These are phyloP conservation scores for Furcasterigmium furcatum DNA, from an alignment of 2,329 filamentous ascomycete species.

Conservation along the genomic window DNA sequence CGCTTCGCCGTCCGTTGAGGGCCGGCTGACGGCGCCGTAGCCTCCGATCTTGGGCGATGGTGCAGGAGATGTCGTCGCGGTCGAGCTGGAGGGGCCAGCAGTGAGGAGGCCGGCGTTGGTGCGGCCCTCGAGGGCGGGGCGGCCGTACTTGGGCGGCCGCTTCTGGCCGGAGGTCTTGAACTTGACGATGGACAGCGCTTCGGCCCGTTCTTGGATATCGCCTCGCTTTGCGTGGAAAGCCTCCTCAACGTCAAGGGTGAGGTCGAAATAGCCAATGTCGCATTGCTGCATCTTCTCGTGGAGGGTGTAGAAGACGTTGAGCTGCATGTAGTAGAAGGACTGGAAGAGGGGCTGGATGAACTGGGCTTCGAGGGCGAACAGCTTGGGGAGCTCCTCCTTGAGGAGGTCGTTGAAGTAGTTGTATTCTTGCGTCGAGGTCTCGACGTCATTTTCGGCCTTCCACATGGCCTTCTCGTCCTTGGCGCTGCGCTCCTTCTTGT, in stretches of 20 bases:
- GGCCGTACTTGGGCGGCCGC: slow-evolving; percentile 55
- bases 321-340: slow-evolving; percentile 99
- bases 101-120: slow-evolving; percentile 51
- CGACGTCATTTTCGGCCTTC: slow-evolving; percentile 89
- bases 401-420: slow-evolving; percentile 97
- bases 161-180: slow-evolving; percentile 84
- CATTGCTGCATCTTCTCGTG: slow-evolving; percentile 97
- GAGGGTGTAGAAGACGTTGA: slow-evolving; percentile 98
- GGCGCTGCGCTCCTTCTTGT: slow-evolving; percentile 93
- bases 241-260: slow-evolving; percentile 86
- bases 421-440: slow-evolving; percentile 90
- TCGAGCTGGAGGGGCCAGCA: slow-evolving; percentile 37
- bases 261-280: slow-evolving; percentile 96
- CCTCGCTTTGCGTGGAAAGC: slow-evolving; percentile 88
- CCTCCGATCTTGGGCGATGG: slow-evolving; percentile 24
- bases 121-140: slow-evolving; percentile 46
- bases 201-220: slow-evolving; percentile 80
- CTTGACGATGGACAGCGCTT: slow-evolving; percentile 79
- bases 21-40: slow-evolving; percentile 32
- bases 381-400: slow-evolving; percentile 90
- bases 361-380: slow-evolving; percentile 85
- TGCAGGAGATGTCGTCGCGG: slow-evolving; percentile 8
- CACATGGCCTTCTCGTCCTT: slow-evolving; percentile 98
- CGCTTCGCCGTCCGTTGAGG: slow-evolving; percentile 42
- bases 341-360: slow-evolving; percentile 98